Conservation (phyloP, 352 stramenopile genomes). For the Stephanocyclus meneghinianus region DNA sequence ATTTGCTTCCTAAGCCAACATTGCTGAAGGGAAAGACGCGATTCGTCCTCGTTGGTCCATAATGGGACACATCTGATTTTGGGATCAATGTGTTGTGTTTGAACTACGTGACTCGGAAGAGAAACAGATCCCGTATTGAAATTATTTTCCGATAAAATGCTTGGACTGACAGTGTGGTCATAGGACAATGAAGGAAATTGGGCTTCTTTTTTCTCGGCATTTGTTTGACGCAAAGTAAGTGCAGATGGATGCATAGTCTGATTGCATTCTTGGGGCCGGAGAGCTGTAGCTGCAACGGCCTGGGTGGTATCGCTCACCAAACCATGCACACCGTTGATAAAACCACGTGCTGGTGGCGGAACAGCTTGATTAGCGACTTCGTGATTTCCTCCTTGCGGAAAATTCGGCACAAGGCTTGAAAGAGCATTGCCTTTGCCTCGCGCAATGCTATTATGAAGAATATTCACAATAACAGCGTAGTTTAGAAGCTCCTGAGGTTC, state of each 20-base stretch:
- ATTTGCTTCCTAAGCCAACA: constrained; percentile 45
- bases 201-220: neutral
- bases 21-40: constrained; percentile 37
- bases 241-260: neutral
- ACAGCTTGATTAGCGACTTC: neutral
- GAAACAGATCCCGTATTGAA: neutral
- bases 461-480: constrained; percentile 25
- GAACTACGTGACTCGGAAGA: constrained; percentile 12
- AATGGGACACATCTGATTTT: constrained; percentile 11
- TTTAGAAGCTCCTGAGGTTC: neutral
- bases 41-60: constrained; percentile 25
- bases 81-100: constrained; percentile 10
- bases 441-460: constrained; percentile 23
- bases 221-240: neutral
- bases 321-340: neutral
- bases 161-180: neutral
- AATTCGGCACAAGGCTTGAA: constrained; percentile 7
- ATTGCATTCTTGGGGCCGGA: neutral
- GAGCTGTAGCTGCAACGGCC: neutral
- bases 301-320: neutral
- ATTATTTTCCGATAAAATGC: constrained; percentile 5
- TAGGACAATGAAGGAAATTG: neutral
- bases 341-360: neutral
- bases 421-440: constrained; percentile 20
- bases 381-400: neutral